Evolutionary conservation across 257 asterid genomes (phyloP).

Genomic region (Nyctanthes arbortristis): DNA sequence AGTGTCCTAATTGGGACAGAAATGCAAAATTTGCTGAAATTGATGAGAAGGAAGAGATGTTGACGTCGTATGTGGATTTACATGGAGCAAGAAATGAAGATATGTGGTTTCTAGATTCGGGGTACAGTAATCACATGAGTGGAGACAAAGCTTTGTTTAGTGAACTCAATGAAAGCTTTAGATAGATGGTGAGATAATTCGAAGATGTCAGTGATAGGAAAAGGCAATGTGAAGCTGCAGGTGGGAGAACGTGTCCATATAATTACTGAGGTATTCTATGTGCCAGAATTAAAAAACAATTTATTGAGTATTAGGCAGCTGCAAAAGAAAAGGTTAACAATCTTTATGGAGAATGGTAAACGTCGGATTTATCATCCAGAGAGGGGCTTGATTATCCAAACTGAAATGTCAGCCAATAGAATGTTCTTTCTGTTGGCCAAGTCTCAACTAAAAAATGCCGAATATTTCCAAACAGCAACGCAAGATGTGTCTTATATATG

Average conservation of each 20-base stretch:
- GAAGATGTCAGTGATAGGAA: not conserved
- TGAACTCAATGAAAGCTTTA: too few relatives aligned
- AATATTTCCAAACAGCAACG: not conserved
- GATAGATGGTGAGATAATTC: not conserved
- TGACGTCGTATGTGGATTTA: not conserved
- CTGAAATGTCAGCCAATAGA: too few relatives aligned
- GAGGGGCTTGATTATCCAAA: not conserved
- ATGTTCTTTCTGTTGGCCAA: not conserved
- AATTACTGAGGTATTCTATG: not conserved
- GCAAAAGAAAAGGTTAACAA: not conserved
- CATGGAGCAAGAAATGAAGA: not conserved
- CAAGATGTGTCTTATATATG: not conserved
- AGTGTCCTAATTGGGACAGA: not conserved
- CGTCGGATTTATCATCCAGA: not conserved
- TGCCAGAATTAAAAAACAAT: too few relatives aligned
- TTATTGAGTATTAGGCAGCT: not conserved
- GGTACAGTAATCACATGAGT: not conserved
- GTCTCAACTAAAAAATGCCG: not conserved
- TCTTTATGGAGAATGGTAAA: not conserved
- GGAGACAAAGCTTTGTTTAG: not conserved
- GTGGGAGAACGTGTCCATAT: not conserved
- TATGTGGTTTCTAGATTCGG: too few relatives aligned
- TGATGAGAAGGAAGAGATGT: not conserved
- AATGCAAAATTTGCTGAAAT: not conserved
- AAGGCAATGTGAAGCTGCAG: not conserved